Evolutionary conservation across 2,329 filamentous ascomycete species (phyloP).

Genomic region (Verticillium isaacii): DNA sequence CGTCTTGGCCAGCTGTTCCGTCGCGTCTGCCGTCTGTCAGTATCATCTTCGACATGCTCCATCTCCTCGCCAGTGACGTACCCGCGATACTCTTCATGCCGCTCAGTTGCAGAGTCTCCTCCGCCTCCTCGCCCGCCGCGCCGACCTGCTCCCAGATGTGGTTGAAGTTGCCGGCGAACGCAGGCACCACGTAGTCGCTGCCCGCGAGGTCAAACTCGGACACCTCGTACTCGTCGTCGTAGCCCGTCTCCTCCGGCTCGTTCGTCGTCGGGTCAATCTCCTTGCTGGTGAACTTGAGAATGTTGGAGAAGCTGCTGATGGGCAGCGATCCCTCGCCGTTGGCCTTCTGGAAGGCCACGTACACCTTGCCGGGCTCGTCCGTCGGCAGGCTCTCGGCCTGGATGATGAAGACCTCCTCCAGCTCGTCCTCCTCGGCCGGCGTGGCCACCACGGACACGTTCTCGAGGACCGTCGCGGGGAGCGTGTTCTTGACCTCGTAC

Average conservation of each 20-base stretch:
- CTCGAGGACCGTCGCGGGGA: slow-evolving; percentile 84
- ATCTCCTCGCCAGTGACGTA: slow-evolving; percentile 39
- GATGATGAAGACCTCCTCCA: slow-evolving; percentile 91
- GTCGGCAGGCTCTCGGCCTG: slow-evolving; percentile 77
- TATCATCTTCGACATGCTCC: not conserved
- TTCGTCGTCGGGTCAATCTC: slow-evolving; percentile 94
- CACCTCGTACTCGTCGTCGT: slow-evolving; percentile 97
- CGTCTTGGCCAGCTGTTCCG: slow-evolving; percentile 80
- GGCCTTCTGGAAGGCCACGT: slow-evolving; percentile 87
- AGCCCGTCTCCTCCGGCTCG: slow-evolving; percentile 86
- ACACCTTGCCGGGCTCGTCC: slow-evolving; percentile 87
- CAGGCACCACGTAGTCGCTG: slow-evolving; percentile 89
- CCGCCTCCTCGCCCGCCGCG: slow-evolving; percentile 81
- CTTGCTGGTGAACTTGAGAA: slow-evolving; percentile 95
- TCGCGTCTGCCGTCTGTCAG: slow-evolving; percentile 63
- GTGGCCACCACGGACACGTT: slow-evolving; percentile 81
- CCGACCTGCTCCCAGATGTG: slow-evolving; percentile 94
- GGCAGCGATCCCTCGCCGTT: slow-evolving; percentile 74
- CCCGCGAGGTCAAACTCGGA: slow-evolving; percentile 87
- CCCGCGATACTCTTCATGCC: slow-evolving; percentile 89
- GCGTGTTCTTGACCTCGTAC: slow-evolving; percentile 96
- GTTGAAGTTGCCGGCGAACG: slow-evolving; percentile 91
- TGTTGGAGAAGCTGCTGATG: slow-evolving; percentile 79
- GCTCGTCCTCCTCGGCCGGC: slow-evolving; percentile 74
- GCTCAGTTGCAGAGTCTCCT: slow-evolving; percentile 84